A percentile compares a stretch with the other conserved stretches of the same genome.
phyloP scores from a whole-genome alignment of 805 yeast genomes.

The Candida endomychidarum region DNA sequence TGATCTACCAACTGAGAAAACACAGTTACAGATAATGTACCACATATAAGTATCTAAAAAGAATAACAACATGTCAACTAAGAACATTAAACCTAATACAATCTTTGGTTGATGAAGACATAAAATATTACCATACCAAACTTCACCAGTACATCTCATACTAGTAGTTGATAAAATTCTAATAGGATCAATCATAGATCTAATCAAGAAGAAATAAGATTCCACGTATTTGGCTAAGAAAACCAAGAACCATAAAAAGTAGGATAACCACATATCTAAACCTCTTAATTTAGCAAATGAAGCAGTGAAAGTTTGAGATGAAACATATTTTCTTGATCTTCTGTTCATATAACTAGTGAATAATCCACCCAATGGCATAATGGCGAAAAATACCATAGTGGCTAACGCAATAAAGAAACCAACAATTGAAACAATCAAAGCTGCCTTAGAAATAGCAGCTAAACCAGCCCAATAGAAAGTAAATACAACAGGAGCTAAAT shows the following conservation, averaged over 20 bases:
- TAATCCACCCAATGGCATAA: constrained; percentile 96
- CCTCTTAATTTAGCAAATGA: constrained; percentile 79
- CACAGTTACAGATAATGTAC: constrained; percentile 94
- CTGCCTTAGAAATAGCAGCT: constrained; percentile 64
- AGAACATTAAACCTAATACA: constrained; percentile 87
- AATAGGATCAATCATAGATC: constrained; percentile 92
- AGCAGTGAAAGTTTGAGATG: constrained; percentile 96
- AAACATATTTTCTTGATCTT: constrained; percentile 81
- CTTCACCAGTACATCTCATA: constrained; percentile 96
- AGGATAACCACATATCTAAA: constrained; percentile 94
- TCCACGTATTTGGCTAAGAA: constrained; percentile 87
- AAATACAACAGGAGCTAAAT: constrained; percentile 84
- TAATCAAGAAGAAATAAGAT: constrained; percentile 88
- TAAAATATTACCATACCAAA: constrained; percentile 73
- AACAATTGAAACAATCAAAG: constrained; percentile 77
- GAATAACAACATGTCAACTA: constrained; percentile 91
- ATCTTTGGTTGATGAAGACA: constrained; percentile 88
- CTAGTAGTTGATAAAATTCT: constrained; percentile 79
- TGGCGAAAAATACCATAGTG: constrained; percentile 80
- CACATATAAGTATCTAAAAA: constrained; percentile 98
- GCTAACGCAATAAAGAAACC: constrained; percentile 86
- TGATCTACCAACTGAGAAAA: constrained; percentile 95
- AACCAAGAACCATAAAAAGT: constrained; percentile 84
- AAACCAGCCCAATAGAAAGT: constrained; percentile 79
- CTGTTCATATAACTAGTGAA: constrained; percentile 91